A percentile compares a stretch with the other conserved stretches of the same genome.
Conservation (phyloP, 352 stramenopile genomes). For the Phytophthora sp. region DNA sequence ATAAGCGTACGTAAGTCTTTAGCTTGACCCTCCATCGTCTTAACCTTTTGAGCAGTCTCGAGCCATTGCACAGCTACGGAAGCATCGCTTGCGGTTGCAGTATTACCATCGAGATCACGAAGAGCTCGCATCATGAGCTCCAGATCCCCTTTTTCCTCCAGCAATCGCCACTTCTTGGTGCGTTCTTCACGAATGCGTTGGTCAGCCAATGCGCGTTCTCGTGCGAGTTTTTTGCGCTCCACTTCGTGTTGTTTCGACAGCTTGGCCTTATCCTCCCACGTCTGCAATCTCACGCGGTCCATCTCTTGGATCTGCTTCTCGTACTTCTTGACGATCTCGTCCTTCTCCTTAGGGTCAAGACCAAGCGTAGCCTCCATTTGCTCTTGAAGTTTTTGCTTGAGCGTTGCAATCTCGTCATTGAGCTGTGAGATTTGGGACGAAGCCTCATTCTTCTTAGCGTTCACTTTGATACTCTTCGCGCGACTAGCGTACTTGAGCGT, state of each 20-base stretch:
- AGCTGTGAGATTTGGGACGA: slow-evolving; percentile 90
- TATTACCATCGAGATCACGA: slow-evolving; percentile 63
- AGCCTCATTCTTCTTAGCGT: slow-evolving; percentile 93
- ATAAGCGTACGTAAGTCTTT: slow-evolving; percentile 87
- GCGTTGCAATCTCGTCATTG: slow-evolving; percentile 88
- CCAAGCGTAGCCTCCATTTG: slow-evolving; percentile 69
- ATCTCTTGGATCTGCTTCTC: slow-evolving; percentile 92
- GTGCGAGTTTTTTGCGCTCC: slow-evolving; percentile 80
- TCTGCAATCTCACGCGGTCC: slow-evolving; percentile 83
- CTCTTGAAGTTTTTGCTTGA: slow-evolving; percentile 89
- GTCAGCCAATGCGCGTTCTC: slow-evolving; percentile 80
- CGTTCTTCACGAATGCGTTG: slow-evolving; percentile 84
- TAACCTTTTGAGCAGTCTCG: slow-evolving; percentile 61
- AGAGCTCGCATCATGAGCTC: slow-evolving; percentile 82
- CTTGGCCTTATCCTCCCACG: slow-evolving; percentile 89
- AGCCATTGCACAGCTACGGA: slow-evolving; percentile 53
- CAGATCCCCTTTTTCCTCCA: slow-evolving; percentile 85
- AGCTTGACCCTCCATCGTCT: slow-evolving; percentile 63
- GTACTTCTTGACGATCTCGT: slow-evolving; percentile 88
- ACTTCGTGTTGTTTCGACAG: slow-evolving; percentile 88
- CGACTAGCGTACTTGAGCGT: slow-evolving; percentile 96
- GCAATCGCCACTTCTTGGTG: slow-evolving; percentile 82
- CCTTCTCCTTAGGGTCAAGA: slow-evolving; percentile 84
- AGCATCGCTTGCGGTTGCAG: slow-evolving; percentile 34
- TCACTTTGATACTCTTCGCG: slow-evolving; percentile 95